A percentile compares a stretch with the other conserved stretches of the same genome.
These are phyloP conservation scores for Suhomyces terraborum DNA, from an alignment of 1,139 yeast species.

Conservation along the genomic window DNA sequence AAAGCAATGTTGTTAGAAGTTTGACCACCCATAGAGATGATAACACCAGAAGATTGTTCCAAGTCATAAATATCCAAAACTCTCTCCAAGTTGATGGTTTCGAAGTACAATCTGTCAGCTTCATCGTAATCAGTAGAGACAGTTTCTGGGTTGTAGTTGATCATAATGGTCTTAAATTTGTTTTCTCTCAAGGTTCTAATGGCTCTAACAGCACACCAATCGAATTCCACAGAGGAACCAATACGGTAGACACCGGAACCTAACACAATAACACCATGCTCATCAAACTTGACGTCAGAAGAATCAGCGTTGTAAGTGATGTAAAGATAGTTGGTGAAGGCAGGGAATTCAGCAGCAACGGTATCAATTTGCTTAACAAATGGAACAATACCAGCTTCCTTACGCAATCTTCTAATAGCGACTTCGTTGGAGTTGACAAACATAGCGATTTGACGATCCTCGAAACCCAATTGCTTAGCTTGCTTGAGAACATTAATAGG, in stretches of 20 bases:
- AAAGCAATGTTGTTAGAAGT: constrained; percentile 96
- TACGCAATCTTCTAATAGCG: constrained; percentile 87
- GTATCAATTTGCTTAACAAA: constrained; percentile 97
- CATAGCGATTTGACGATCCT: constrained; percentile 94
- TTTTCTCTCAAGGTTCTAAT: constrained; percentile 90
- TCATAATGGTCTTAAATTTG: constrained; percentile 91
- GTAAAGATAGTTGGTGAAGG: constrained; percentile 91
- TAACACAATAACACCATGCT: constrained; percentile 84
- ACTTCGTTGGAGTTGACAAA: constrained; percentile 89
- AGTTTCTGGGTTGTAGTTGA: constrained; percentile 97
- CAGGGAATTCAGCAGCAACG: constrained; percentile 99
- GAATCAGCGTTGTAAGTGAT: constrained; percentile 93
- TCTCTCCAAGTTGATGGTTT: constrained; percentile 92
- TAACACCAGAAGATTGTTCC: constrained; percentile 89
- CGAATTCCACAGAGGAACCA: constrained; percentile 93
- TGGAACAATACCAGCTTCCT: constrained; percentile 85
- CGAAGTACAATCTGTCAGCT: constrained; percentile 96
- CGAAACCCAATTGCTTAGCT: constrained; percentile 97
- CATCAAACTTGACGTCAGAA: constrained; percentile 81
- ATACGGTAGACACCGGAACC: constrained; percentile 95
- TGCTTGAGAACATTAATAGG: constrained; percentile 66
- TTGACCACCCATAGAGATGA: constrained; percentile 99
- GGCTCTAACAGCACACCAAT: constrained; percentile 96
- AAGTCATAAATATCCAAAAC: constrained; percentile 93
- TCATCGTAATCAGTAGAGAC: constrained; percentile 98